Conservation (phyloP, 352 stramenopile species). For the Phytophthora idaei region DNA sequence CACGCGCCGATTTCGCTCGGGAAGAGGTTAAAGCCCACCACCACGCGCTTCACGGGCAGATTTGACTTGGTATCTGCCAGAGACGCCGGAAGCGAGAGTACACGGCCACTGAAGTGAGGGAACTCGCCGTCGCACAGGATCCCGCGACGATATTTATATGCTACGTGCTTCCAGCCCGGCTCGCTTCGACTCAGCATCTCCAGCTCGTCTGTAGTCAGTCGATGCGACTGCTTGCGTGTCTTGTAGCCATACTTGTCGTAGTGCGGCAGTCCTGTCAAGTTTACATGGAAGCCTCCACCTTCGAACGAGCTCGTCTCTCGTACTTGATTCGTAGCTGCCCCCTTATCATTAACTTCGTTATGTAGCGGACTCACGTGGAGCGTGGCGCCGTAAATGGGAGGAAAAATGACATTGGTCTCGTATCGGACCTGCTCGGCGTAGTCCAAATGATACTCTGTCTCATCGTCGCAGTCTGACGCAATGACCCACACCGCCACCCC, state of each 20-base stretch:
- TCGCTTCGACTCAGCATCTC: slow-evolving; percentile 38
- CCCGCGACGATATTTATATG: slow-evolving; percentile 61
- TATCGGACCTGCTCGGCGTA: slow-evolving; percentile 76
- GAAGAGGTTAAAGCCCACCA: slow-evolving; percentile 83
- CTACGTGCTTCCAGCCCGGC: slow-evolving; percentile 46
- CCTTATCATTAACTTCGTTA: slow-evolving; percentile 2
- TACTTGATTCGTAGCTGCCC: background rate
- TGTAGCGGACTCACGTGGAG: slow-evolving; percentile 70
- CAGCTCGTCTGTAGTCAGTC: slow-evolving; percentile 56
- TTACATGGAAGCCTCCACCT: slow-evolving; percentile 69
- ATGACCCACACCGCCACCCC: slow-evolving; percentile 76
- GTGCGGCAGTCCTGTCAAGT: slow-evolving; percentile 52
- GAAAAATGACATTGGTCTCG: slow-evolving; percentile 75
- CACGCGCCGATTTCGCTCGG: slow-evolving; percentile 67
- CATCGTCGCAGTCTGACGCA: slow-evolving; percentile 61
- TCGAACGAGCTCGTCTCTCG: slow-evolving; percentile 33
- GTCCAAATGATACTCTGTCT: slow-evolving; percentile 76
- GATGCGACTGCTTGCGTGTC: slow-evolving; percentile 43
- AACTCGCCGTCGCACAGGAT: slow-evolving; percentile 77
- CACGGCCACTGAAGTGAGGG: slow-evolving; percentile 68
- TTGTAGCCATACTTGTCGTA: slow-evolving; percentile 76
- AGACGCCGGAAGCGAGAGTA: slow-evolving; percentile 45
- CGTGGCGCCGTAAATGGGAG: slow-evolving; percentile 75
- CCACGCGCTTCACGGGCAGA: slow-evolving; percentile 55
- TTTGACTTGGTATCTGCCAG: background rate